A percentile compares a stretch with the other conserved stretches of the same genome.
Evolutionary conservation across 1,284 basidiomycete species (phyloP).

Genomic region (Agaricales sp.): DNA sequence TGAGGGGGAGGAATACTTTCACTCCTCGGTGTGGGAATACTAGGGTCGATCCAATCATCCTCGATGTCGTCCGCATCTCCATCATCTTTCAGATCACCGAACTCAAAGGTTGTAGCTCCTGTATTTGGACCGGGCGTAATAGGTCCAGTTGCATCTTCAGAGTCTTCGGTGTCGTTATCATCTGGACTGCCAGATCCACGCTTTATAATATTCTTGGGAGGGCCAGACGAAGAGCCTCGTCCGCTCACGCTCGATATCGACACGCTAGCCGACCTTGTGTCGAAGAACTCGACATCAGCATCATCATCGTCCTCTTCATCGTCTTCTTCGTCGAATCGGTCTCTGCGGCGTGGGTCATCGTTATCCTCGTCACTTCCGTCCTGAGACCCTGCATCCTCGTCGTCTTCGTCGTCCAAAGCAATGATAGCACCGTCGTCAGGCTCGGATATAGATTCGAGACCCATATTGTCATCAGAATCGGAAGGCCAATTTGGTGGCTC

Average conservation of each 20-base stretch:
- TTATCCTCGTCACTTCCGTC: conserved; percentile 16
- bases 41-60: conserved; percentile 57
- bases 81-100: conserved; percentile 13
- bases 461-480: conserved; percentile 66
- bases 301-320: conserved; percentile 16
- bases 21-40: conserved; percentile 21
- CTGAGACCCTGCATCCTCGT: conserved; percentile 18
- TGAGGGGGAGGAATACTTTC: conserved; percentile 13
- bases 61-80: conserved; percentile 40
- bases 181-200: conserved; percentile 27
- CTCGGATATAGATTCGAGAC: conserved; percentile 72
- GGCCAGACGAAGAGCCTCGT: too few relatives aligned
- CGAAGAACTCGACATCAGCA: conserved; percentile 34
- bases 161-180: conserved; percentile 53
- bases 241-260: conserved; percentile 26
- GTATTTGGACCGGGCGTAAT: conserved; percentile 48
- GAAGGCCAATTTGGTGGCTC: conserved; percentile 78
- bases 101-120: conserved; percentile 29
- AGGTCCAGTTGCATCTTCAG: conserved; percentile 56
- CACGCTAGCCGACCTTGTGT: conserved; percentile 25
- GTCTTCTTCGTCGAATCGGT: conserved; percentile 7
- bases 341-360: conserved; percentile 1
- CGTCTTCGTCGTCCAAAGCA: conserved; percentile 20
- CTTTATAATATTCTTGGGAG: conserved; percentile 16
- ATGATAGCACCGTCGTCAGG: conserved; percentile 56